A percentile compares a stretch with the other conserved stretches of the same genome.
These are phyloP conservation scores for Yamadazyma sp. DNA, from an alignment of 805 yeast genomes.

Conservation along the genomic window DNA sequence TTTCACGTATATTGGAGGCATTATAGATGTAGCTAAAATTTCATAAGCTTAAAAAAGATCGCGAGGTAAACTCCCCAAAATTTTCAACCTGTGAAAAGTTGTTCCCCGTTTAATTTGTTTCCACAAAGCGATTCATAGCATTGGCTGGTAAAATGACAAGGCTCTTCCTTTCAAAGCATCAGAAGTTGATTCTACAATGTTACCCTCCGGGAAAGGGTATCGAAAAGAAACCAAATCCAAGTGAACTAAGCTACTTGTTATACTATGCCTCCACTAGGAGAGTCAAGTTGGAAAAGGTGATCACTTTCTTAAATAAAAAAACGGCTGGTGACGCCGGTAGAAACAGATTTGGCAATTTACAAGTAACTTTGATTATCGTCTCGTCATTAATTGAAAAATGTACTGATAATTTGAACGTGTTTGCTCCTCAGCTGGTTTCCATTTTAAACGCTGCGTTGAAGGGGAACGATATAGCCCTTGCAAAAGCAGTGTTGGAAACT, in stretches of 20 bases:
- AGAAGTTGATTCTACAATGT: constrained; percentile 84
- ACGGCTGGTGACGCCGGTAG: constrained; percentile 60
- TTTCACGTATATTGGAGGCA: constrained; percentile 68
- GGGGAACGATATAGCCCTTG: constrained; percentile 60
- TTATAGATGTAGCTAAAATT: constrained; percentile 11
- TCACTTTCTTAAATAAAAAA: constrained; percentile 61
- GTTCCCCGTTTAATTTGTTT: background rate
- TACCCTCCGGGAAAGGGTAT: constrained; percentile 85
- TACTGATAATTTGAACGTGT: constrained; percentile 78
- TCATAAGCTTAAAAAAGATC: constrained; percentile 6
- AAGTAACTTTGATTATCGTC: constrained; percentile 75
- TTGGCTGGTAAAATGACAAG: constrained; percentile 7
- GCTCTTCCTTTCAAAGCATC: constrained; percentile 67
- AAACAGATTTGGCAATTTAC: constrained; percentile 72
- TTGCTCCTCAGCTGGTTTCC: constrained; percentile 66
- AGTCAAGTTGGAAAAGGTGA: constrained; percentile 85
- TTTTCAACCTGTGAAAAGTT: constrained; percentile 6
- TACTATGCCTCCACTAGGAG: constrained; percentile 90
- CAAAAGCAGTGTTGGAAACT: constrained; percentile 51
- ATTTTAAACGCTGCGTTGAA: constrained; percentile 54
- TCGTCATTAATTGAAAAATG: constrained; percentile 71
- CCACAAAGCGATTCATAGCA: background rate
- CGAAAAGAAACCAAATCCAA: constrained; percentile 89
- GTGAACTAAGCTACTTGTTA: constrained; percentile 82
- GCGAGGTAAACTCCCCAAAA: constrained; percentile 3